phyloP scores from a whole-genome alignment of 495 filamentous ascomycete species.

The Margaritispora aquatica region DNA sequence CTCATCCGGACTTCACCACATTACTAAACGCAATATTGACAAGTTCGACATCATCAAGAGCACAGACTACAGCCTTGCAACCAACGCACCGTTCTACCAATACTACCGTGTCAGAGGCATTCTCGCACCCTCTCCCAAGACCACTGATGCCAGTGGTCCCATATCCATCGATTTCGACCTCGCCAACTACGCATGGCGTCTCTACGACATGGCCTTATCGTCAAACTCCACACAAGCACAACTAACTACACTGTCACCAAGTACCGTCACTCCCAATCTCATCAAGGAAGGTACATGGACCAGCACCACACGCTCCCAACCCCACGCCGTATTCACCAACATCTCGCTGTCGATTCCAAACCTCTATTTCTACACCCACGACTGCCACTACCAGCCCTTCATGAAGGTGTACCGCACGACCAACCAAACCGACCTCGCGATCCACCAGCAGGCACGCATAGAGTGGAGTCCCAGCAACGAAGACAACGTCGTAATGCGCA shows the following conservation, averaged over 20 bases:
- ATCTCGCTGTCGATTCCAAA: not conserved
- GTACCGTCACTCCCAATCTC: not conserved
- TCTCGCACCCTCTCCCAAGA: not conserved
- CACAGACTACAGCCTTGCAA: not conserved
- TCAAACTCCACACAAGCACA: not conserved
- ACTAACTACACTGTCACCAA: not conserved
- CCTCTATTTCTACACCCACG: not conserved
- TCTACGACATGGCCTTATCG: not conserved
- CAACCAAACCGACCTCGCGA: not conserved
- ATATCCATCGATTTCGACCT: constrained; percentile 2
- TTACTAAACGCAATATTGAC: not conserved
- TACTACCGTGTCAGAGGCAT: not conserved
- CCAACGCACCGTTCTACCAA: not conserved
- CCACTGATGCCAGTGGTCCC: not conserved
- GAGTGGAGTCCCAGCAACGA: not conserved
- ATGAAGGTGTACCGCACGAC: constrained; percentile 2
- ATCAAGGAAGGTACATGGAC: constrained; percentile 2
- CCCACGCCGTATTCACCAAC: not conserved
- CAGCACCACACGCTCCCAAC: not conserved
- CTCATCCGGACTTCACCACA: too few relatives aligned
- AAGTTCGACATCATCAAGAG: not conserved
- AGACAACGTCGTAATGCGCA: constrained; percentile 6
- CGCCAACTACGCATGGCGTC: not conserved
- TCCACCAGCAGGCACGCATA: not conserved
- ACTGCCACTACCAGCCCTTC: constrained; percentile 1